phyloP scores from a whole-genome alignment of 345 rosid genomes.

The Sisymbrium altissimum region DNA sequence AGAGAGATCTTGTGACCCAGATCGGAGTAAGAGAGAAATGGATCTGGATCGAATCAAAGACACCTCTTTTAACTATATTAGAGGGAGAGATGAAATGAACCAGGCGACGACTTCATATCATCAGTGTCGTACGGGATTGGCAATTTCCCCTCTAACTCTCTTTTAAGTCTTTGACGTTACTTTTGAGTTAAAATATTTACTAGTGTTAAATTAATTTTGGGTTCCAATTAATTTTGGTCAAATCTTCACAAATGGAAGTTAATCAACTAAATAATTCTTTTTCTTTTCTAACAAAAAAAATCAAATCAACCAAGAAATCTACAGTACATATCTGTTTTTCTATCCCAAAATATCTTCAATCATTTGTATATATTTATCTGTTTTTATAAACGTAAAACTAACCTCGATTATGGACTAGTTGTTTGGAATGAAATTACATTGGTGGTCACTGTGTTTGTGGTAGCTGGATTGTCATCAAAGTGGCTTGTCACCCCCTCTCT shows the following conservation, averaged over 20 bases:
- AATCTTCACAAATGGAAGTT: not conserved
- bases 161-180: conserved; percentile 3
- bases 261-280: not conserved
- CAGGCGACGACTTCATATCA: conserved; percentile 28
- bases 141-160: not conserved
- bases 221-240: too few species aligned
- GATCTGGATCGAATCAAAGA: conserved; percentile 30
- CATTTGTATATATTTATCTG: too few species aligned
- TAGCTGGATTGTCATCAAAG: too few species aligned
- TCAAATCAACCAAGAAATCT: not conserved
- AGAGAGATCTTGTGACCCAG: too few species aligned
- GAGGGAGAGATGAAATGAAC: not conserved
- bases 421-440: too few species aligned
- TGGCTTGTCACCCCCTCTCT: too few species aligned
- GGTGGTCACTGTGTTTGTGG: too few species aligned
- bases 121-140: conserved; percentile 26
- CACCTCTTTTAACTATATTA: not conserved
- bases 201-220: not conserved
- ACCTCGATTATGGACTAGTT: too few species aligned
- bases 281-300: not conserved
- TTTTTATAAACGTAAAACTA: too few species aligned
- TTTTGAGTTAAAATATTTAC: not conserved
- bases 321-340: too few species aligned
- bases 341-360: too few species aligned
- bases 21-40: conserved; percentile 24